Base-by-base conservation (phyloP, 495 filamentous ascomycete genomes). In the Penicillium canariense region DNA sequence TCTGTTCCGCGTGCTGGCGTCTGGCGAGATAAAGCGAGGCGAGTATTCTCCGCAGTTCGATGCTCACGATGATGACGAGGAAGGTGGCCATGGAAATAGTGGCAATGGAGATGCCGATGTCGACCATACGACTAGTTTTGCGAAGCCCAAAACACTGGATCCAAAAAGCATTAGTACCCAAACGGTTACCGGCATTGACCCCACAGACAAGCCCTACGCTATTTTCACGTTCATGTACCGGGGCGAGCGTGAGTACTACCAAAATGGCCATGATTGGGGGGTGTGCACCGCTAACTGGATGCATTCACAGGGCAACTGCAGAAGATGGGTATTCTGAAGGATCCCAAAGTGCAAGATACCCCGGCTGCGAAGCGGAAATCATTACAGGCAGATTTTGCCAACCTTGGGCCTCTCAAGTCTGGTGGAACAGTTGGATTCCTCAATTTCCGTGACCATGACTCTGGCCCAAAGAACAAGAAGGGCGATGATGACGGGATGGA, bases 41-140 rank as follows among this genome's bases (percentile, higher is more conserved):
- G 94, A 97, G 66, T 99, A 97, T 68, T 96, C 91, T 10, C 94
- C 94, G 14, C 95, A 97, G 66, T 99, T 97, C 52, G 93, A 96
- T 69, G 95, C 92, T 7, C 89, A 97, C 60, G 93, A 97, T 54
- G 91, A 96, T 50, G 91, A 96, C 60, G 90, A 96, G 35, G 77
- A 83, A 73, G 79, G 77, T 5, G 69, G 66, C 2, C 76, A 74
- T 30, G 74, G 73, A 31, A 70, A 70, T 47, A 67, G 62, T 28
- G 68, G 65, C 17, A 73, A 68, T 18, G 77, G 68, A 36, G 80
- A 81, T 60, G 82, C 78, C 45, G 89, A 97, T 63, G 81, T 97
- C 36, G 95, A 97, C 69, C 94, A 99, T 71, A 97, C 94, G 39
- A 97, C 94, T 22, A 97, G 94, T 65, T 99, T 99, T 71, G 95